Evolutionary conservation across 148 eudicot genomes (phyloP), one percentile per base, ranked within the genome.

Genomic region (Persicaria maculosa): DNA sequence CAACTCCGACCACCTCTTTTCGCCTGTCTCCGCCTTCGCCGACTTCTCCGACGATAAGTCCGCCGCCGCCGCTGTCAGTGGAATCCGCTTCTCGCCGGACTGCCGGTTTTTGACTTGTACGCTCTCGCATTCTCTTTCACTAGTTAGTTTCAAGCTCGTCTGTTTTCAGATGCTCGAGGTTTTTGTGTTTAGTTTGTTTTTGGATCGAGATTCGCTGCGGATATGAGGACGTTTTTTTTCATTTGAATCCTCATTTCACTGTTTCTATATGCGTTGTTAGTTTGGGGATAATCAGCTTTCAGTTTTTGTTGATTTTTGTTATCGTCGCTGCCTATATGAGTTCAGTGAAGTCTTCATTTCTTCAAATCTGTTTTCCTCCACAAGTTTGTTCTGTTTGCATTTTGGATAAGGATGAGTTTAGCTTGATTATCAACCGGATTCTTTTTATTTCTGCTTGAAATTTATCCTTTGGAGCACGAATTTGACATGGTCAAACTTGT

Each of bases 21-120:
- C 98, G 12, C 90, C 93, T 44, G 81, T 83, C 8, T 90, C 93
- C 90, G 81, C 84, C 0, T 86, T 85, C 58, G 52, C 85, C 44
- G 91, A 88, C 43, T 87, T 77, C 73, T 68, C 74, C 71, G 77
- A 85, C 48, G 81, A 77, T 19, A 69, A 75, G 11, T 19, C 47
- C 20, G 72, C 58, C 58, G 77, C 77, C n/a, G 79, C 73, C 71
- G 44, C 44, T 14, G 17, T 46, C 72, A 52, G 15, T 7, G 73
- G 36, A 9, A 19, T 78, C 19, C 74, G 78, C 6, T 55, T 80
- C 50, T 59, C 86, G 50, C 44, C 83, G 73, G 83, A 83, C 57
- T 47, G 50, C 47, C 84, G 83, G 17, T 7, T 75, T 22, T 14
- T 81, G 20, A 31, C 80, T 12, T 81, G 88, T 88, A 81, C 61